These are phyloP conservation scores for Aspergillus vadensis DNA, from an alignment of 2,329 filamentous ascomycete species.

Conservation along the genomic window DNA sequence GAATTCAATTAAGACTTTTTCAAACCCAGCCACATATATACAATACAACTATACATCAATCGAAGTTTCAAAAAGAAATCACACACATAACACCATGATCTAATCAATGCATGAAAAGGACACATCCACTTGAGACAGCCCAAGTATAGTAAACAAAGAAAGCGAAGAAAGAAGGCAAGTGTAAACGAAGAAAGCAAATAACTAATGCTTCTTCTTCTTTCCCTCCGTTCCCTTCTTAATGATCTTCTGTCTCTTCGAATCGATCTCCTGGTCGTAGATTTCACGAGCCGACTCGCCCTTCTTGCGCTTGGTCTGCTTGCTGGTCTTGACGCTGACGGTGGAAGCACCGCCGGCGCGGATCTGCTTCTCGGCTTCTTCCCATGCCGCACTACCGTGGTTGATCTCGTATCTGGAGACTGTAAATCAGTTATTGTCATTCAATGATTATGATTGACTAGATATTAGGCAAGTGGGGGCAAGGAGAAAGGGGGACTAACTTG, in stretches of 20 bases:
- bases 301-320: constrained; percentile 72
- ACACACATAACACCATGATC: constrained; percentile 2
- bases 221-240: constrained; percentile 49
- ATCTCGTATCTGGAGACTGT: constrained; percentile 46
- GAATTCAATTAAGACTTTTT: constrained; percentile 13
- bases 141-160: background rate
- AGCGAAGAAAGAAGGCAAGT: background rate
- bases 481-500: constrained; percentile 59
- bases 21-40: constrained; percentile 11
- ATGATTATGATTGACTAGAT: background rate
- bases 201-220: constrained; percentile 33
- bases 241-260: constrained; percentile 47
- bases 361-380: constrained; percentile 71
- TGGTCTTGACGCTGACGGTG: constrained; percentile 77
- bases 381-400: constrained; percentile 52
- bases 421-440: constrained; percentile 45
- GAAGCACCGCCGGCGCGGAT: constrained; percentile 59
- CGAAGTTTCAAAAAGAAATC: background rate
- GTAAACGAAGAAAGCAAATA: too few species aligned
- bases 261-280: constrained; percentile 48
- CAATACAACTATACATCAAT: background rate
- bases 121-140: background rate
- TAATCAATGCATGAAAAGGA: background rate
- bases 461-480: background rate
- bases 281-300: constrained; percentile 58